Evolutionary conservation across 495 filamentous ascomycete species (phyloP), one percentile per base, ranked within the genome.

Genomic region (Penicillium argentinense): DNA sequence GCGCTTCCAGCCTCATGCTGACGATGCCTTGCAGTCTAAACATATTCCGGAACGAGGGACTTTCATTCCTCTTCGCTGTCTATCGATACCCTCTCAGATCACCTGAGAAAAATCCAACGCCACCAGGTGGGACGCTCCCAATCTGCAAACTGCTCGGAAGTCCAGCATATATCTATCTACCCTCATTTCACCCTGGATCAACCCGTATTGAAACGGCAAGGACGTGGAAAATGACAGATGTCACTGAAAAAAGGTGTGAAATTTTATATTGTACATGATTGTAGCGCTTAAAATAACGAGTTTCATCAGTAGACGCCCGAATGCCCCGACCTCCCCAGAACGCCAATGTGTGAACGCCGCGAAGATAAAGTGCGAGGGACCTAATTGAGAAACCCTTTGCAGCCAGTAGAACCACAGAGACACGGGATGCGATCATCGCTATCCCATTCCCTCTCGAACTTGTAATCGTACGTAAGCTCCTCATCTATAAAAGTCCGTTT

Each of bases 381-480:
- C 82, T 78, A 98, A 68, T 98, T 98, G 71, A 98, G 87, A 74
- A 97, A 98, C 42, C 93, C 93, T 77, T 98, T 98, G 74, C 93
- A 98, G 14, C 88, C 89, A 8, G 87, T 83, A 27, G 92, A 95
- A 36, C 93, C 93, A 69, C 93, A 98, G 27, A 98, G 81, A 70
- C 93, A 98, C 17, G 93, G 93, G 54, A 98, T 96, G 46, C 93
- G 89, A 68, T 98, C 95, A 52, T 89, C 82, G 56, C 88, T 92
- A 49, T 88, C 89, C 64, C 95, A 87, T 65, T 98, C 93, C 53
- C 95, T 85, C 75, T 98, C 93, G 66, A 98, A 98, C 70, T 98
- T 98, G 79, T 98, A 98, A 75, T 98, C 93, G 75, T 98, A 98
- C 3, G 93, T 98, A 51, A 98, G 82, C 68, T 98, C 93, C 71